A percentile compares a stretch with the other conserved stretches of the same genome.
These are phyloP conservation scores for Podila epigama DNA, from an alignment of 192 early-diverging fungal genomes.

Conservation along the genomic window DNA sequence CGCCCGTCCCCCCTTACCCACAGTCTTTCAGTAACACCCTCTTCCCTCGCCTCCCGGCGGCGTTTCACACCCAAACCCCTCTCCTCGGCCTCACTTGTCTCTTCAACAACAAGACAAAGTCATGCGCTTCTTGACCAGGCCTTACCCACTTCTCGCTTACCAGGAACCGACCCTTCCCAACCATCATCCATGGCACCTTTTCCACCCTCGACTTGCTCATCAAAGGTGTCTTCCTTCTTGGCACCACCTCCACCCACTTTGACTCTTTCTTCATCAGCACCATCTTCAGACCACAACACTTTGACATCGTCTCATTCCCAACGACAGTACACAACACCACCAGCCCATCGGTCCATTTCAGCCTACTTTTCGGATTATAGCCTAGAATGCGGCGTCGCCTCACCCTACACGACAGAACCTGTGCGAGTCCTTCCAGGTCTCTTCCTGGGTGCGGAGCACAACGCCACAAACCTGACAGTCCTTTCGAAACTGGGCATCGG, in stretches of 20 bases:
- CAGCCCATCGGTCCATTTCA: slow-evolving; percentile 28
- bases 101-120: slow-evolving; percentile 11
- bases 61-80: slow-evolving; percentile 36
- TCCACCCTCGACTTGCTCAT: background rate
- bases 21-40: background rate
- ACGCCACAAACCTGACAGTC: slow-evolving; percentile 59
- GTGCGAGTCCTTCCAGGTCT: slow-evolving; percentile 69
- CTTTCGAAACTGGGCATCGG: slow-evolving; percentile 61
- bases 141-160: slow-evolving; percentile 15
- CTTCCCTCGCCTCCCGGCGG: slow-evolving; percentile 32
- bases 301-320: too few species aligned
- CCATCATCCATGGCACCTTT: too few species aligned
- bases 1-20: background rate
- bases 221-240: too few species aligned
- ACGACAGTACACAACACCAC: background rate
- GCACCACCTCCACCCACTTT: background rate
- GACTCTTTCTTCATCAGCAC: background rate
- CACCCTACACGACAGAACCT: slow-evolving; percentile 64
- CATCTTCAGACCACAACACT: too few species aligned
- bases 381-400: slow-evolving; percentile 42
- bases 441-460: slow-evolving; percentile 71
- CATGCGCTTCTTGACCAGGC: slow-evolving; percentile 25
- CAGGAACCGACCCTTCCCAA: too few species aligned
- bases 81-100: slow-evolving; percentile 9
- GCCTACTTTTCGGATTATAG: slow-evolving; percentile 47